Base-by-base conservation (phyloP, 2,329 filamentous ascomycete genomes). In the Alternaria arbusti region DNA sequence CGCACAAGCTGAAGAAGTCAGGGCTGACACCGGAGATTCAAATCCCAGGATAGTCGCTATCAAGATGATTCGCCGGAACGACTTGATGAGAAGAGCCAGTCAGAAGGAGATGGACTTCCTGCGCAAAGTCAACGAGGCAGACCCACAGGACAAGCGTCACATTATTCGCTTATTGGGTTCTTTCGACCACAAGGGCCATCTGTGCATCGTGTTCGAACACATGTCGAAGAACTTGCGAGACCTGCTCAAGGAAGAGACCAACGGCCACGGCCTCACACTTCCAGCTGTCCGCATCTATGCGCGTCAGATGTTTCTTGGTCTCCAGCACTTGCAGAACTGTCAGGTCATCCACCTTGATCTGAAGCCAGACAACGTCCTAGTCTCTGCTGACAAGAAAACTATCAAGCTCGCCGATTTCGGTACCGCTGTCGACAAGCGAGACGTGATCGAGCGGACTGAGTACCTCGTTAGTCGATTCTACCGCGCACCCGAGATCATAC, bases 401-500 rank as follows among this genome's bases (percentile, higher is more conserved):
- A 87, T 99, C 74, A 99, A 99, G 80, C 92, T 99, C 57, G 97
- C 94, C 79, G 96, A 99, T 85, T 83, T 99, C 76, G 96, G 96
- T 57, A 98, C 96, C n/a, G 96, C 96, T 26, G 95, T 95, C 61
- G 92, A 97, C 74, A 90, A 91, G 58, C 91, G 92, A 12, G 96
- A 99, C 45, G 72, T 71, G 12, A 96, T 92, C 67, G 93, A 97
- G 74, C 91, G 97, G 66, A 97, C 94, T 1, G 94, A 94, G 12
- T 98, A 98, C 77, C 89, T 99, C 2, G 94, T 98, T 76, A 97
- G 94, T 83, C 91, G 96, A 59, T 99, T 98, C 82, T 99, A 99
- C 79, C 91, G 96, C 65, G 96, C 96, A 4, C 96, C 96, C 3
- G 96, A 99, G 82, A 93, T 99, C 76, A 97, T 99, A 65, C 86